Evolutionary conservation across 371 early-diverging fungal species (phyloP).

Genomic region (Ordospora pajunii): DNA sequence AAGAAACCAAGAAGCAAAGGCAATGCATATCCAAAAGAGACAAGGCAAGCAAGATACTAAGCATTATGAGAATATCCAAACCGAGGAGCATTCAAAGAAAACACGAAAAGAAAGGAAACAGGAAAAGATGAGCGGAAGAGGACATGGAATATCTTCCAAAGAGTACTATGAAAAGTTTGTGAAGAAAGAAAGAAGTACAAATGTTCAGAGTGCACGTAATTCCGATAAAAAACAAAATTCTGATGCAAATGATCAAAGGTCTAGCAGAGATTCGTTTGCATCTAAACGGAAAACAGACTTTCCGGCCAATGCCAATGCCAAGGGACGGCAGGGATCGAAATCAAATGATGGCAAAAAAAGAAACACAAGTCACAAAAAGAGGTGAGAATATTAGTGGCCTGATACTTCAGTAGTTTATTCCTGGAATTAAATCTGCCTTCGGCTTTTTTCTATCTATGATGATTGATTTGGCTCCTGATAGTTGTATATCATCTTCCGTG

Average conservation of each 20-base stretch:
- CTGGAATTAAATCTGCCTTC: constrained; percentile 1
- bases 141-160: background rate
- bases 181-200: background rate
- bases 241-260: background rate
- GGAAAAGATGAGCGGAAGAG: background rate
- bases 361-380: background rate
- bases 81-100: background rate
- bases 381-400: no score
- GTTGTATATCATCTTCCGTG: background rate
- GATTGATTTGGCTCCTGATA: background rate
- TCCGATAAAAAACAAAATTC: background rate
- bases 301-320: background rate
- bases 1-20: background rate
- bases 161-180: constrained; percentile 7
- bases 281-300: constrained; percentile 1
- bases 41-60: background rate
- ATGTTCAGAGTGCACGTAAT: no score
- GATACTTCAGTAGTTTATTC: background rate
- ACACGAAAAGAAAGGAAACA: background rate
- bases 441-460: background rate
- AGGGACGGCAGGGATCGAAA: background rate
- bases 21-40: background rate
- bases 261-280: background rate
- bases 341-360: background rate
- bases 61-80: background rate